phyloP scores from a whole-genome alignment of 495 filamentous ascomycete species.

The Daldinia decipiens region DNA sequence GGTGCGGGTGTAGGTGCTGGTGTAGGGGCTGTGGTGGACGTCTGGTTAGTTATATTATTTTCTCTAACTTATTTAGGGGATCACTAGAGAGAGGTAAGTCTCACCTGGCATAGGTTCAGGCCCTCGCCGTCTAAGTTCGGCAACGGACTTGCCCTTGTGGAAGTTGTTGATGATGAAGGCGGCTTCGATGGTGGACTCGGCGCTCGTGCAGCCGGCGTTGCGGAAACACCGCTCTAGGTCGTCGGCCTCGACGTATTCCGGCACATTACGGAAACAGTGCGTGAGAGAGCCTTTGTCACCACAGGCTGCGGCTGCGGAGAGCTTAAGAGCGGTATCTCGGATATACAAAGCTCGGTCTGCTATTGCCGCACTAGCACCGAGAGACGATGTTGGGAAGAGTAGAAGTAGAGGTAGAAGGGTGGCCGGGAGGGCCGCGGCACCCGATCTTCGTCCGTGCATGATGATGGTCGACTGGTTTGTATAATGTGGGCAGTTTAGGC shows the following conservation, averaged over 20 bases:
- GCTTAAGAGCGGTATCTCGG: slow-evolving; percentile 42
- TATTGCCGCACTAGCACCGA: slow-evolving; percentile 14
- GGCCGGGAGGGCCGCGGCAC: slow-evolving; percentile 22
- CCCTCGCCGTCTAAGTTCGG: slow-evolving; percentile 50
- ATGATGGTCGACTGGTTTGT: background rate
- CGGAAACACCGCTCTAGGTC: slow-evolving; percentile 54
- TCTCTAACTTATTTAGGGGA: background rate
- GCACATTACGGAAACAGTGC: slow-evolving; percentile 47
- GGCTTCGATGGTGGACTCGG: slow-evolving; percentile 51
- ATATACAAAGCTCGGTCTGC: slow-evolving; percentile 49
- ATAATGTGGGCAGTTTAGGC: background rate
- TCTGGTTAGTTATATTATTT: slow-evolving; percentile 6
- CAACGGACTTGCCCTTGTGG: slow-evolving; percentile 28
- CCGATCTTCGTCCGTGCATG: slow-evolving; percentile 24
- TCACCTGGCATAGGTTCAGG: slow-evolving; percentile 32
- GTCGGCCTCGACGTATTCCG: slow-evolving; percentile 30
- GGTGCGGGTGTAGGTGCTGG: slow-evolving; percentile 25
- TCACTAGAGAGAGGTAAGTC: background rate
- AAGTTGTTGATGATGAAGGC: slow-evolving; percentile 47
- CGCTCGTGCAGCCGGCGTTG: slow-evolving; percentile 52
- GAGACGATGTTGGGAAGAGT: slow-evolving; percentile 13
- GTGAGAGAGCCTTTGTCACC: slow-evolving; percentile 50
- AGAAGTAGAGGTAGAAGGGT: slow-evolving; percentile 35
- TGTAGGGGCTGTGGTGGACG: slow-evolving; percentile 5
- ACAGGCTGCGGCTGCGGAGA: slow-evolving; percentile 50